phyloP scores from a whole-genome alignment of 306 rosid genomes.

The Neltuma alba region DNA sequence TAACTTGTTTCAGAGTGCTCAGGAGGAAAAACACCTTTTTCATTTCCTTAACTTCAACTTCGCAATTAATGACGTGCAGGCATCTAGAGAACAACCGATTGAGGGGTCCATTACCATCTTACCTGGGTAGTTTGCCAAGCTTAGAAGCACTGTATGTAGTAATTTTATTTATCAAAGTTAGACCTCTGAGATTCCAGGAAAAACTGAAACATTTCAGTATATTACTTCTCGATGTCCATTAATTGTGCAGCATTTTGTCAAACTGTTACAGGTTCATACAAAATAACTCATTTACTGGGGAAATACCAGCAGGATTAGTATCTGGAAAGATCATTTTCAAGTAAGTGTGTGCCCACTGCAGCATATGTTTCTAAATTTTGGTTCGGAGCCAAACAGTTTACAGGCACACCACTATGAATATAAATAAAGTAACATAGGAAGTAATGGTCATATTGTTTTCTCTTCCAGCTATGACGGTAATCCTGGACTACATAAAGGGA shows the following conservation, averaged over 20 bases:
- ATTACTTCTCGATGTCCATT: constrained; percentile 8
- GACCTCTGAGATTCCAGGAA: constrained; percentile 10
- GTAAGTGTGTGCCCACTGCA: constrained; percentile 53
- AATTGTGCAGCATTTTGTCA: constrained; percentile 30
- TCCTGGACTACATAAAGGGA: constrained; percentile 53
- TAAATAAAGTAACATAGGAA: constrained; percentile 17
- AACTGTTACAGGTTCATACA: constrained; percentile 75
- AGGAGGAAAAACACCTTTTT: constrained; percentile 13
- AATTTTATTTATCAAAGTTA: constrained; percentile 29
- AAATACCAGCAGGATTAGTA: constrained; percentile 71
- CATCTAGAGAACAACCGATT: constrained; percentile 92
- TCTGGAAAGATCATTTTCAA: constrained; percentile 61
- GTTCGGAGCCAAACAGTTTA: not conserved
- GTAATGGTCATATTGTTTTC: constrained; percentile 24
- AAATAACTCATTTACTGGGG: constrained; percentile 86
- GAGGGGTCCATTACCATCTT: constrained; percentile 75
- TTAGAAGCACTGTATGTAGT: constrained; percentile 83
- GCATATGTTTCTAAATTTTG: constrained; percentile 6
- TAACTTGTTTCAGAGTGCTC: not conserved
- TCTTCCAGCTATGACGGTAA: constrained; percentile 68
- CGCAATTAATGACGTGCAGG: constrained; percentile 52
- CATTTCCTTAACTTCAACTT: not conserved
- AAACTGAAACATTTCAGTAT: constrained; percentile 28
- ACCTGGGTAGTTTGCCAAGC: constrained; percentile 75
- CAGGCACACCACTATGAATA: constrained; percentile 14